Percentiles rank a stretch among this genome's conserved stretches.
Evolutionary conservation across 179 eudicot genomes (phyloP).

Genomic region (Dionaea muscipula): DNA sequence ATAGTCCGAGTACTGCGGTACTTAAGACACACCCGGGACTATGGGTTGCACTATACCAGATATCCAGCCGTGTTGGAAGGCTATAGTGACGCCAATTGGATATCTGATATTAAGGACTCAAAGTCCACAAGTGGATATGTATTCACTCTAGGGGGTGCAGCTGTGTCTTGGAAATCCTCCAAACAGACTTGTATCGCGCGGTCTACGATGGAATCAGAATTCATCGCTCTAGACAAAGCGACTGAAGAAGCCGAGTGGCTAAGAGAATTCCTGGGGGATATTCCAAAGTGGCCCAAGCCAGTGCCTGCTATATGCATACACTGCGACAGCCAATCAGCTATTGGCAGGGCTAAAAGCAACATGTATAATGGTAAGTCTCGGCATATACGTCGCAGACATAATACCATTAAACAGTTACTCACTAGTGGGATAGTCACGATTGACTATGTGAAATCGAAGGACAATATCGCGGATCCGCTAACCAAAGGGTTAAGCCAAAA

Average conservation of each 20-base stretch:
- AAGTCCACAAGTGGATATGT: slow-evolving; percentile 1
- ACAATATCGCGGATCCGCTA: not conserved
- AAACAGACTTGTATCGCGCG: not conserved
- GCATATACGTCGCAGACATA: not conserved
- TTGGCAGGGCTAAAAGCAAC: not conserved
- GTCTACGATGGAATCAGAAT: not conserved
- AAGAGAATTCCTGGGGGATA: not conserved
- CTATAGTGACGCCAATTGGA: too few species aligned
- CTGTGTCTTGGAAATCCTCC: not conserved
- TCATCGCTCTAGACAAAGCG: too few species aligned
- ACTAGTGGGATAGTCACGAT: not conserved
- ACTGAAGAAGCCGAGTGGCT: not conserved
- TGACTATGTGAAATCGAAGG: not conserved
- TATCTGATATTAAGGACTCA: too few species aligned
- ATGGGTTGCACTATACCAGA: too few species aligned
- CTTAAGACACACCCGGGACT: too few species aligned
- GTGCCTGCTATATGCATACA: not conserved
- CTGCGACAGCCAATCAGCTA: not conserved
- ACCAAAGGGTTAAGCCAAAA: not conserved
- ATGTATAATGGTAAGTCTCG: not conserved
- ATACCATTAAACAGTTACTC: not conserved
- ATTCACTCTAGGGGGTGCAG: not conserved
- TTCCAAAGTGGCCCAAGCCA: not conserved
- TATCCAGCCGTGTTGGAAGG: too few species aligned
- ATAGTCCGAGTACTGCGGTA: too few species aligned